phyloP scores from a whole-genome alignment of 1,284 basidiomycete species.

The Xerocomus amazonicus region DNA sequence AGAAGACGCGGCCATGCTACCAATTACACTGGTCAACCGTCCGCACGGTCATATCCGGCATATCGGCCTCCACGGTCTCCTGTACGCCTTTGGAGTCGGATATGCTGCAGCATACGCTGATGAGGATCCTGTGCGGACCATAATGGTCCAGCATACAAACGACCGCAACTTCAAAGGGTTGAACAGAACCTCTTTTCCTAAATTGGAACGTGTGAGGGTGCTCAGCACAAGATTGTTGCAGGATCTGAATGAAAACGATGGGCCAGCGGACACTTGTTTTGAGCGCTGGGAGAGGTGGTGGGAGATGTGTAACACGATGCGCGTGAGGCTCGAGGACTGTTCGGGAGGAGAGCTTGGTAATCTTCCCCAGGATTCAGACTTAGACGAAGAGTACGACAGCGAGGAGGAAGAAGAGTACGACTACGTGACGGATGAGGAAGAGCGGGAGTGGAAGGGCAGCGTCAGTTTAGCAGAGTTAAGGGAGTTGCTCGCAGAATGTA shows the following conservation, averaged over 20 bases:
- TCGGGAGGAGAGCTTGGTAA: conserved; percentile 57
- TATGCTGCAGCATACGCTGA: conserved; percentile 39
- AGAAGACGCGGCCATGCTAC: conserved; percentile 30
- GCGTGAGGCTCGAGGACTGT: conserved; percentile 62
- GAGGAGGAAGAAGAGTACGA: conserved; percentile 29
- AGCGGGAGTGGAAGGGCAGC: conserved; percentile 30
- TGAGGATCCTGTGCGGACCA: conserved; percentile 42
- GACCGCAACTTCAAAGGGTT: conserved; percentile 62
- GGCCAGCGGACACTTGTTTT: conserved; percentile 44
- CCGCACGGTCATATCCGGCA: conserved; percentile 56
- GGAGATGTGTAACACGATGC: conserved; percentile 43
- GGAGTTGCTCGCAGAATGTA: conserved; percentile 48
- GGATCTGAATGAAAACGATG: conserved; percentile 53
- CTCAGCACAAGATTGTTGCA: conserved; percentile 52
- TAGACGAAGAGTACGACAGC: conserved; percentile 35
- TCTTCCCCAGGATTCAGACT: conserved; percentile 45
- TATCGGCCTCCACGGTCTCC: conserved; percentile 66
- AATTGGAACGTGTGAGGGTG: conserved; percentile 53
- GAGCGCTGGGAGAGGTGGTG: conserved; percentile 72
- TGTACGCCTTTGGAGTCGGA: conserved; percentile 66
- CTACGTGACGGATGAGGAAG: conserved; percentile 35
- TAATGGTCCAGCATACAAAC: conserved; percentile 53
- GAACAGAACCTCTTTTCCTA: conserved; percentile 54
- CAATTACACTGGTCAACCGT: conserved; percentile 39
- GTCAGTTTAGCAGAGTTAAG: conserved; percentile 39